phyloP scores from a whole-genome alignment of 345 rosid genomes.

The Microcos paniculata region DNA sequence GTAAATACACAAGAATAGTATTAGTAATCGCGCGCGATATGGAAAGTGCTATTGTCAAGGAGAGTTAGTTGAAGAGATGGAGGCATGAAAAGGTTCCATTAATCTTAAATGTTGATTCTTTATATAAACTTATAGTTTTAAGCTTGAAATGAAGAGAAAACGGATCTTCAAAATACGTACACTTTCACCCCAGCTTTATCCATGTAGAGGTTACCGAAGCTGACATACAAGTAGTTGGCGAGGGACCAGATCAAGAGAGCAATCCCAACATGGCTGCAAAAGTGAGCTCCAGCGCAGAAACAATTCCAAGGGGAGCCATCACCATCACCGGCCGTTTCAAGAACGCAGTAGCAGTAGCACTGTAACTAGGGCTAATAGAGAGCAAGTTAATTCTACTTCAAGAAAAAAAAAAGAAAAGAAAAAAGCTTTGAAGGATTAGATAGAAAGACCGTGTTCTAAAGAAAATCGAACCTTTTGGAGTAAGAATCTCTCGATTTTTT shows the following conservation, averaged over 20 bases:
- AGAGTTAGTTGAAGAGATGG: too few species aligned
- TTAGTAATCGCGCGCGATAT: too few species aligned
- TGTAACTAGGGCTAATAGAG: not conserved
- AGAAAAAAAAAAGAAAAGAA: not conserved
- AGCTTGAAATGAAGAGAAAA: not conserved
- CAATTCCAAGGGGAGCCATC: slow-evolving; percentile 61
- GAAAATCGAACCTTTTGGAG: slow-evolving; percentile 25
- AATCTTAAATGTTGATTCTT: too few species aligned
- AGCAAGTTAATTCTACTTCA: not conserved
- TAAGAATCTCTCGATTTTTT: slow-evolving; percentile 26
- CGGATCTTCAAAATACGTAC: slow-evolving; percentile 21
- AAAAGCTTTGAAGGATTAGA: too few species aligned
- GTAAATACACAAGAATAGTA: too few species aligned
- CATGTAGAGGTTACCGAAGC: slow-evolving; percentile 50
- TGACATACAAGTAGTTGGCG: slow-evolving; percentile 44
- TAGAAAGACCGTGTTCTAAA: too few species aligned
- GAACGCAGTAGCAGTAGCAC: not conserved
- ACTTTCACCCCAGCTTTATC: slow-evolving; percentile 32
- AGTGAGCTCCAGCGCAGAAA: slow-evolving; percentile 46
- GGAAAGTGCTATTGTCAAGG: too few species aligned
- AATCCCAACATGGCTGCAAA: slow-evolving; percentile 52
- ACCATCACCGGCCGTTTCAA: slow-evolving; percentile 44
- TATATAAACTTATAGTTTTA: slow-evolving; percentile 1
- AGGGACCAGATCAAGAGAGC: slow-evolving; percentile 57
- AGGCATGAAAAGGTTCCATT: too few species aligned